Conservation (phyloP, 257 asterid genomes). For the Schizonepeta tenuifolia region DNA sequence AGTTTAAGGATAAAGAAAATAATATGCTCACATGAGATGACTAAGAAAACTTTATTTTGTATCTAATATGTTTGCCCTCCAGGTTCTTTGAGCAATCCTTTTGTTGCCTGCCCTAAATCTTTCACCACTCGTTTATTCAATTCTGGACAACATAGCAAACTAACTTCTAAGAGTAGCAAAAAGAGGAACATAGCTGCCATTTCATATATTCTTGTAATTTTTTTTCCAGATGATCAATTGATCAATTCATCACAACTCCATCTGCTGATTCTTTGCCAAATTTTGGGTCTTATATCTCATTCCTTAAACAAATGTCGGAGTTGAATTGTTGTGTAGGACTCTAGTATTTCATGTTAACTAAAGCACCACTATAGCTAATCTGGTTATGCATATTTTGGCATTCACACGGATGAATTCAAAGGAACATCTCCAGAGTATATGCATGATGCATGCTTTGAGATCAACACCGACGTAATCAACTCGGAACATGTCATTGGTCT, state of each 20-base stretch:
- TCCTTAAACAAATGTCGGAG: neutral
- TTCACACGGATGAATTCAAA: neutral
- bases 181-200: neutral
- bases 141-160: neutral
- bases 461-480: neutral
- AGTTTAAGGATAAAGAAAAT: conserved; percentile 14
- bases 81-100: conserved; percentile 7
- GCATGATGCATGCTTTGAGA: neutral
- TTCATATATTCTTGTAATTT: neutral
- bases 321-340: neutral
- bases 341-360: neutral
- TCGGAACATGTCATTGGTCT: neutral
- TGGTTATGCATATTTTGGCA: conserved; percentile 1
- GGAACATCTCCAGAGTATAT: neutral
- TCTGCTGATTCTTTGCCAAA: conserved; percentile 5
- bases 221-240: neutral
- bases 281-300: neutral
- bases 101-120: neutral
- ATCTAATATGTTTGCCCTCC: neutral
- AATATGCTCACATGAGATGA: conserved; percentile 3
- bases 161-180: conserved; percentile 1
- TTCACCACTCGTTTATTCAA: neutral
- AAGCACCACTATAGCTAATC: neutral
- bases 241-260: neutral
- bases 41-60: conserved; percentile 12